These are phyloP conservation scores for Peronospora farinosa DNA, from an alignment of 352 stramenopile genomes.

Conservation along the genomic window DNA sequence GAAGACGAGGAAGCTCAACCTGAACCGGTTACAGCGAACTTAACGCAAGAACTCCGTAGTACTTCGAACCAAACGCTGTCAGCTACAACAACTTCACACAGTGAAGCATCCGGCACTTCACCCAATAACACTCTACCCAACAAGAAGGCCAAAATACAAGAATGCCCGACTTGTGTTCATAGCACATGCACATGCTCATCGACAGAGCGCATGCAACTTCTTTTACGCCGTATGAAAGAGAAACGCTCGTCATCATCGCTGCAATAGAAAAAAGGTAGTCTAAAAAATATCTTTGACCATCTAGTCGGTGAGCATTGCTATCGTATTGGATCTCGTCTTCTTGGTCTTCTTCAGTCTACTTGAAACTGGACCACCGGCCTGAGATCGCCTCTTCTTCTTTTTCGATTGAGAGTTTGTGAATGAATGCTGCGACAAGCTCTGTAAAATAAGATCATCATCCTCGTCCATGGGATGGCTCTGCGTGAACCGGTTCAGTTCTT, in stretches of 20 bases:
- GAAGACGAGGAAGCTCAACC: conserved; percentile 11
- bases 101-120: neutral
- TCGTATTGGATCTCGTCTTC: conserved; percentile 7
- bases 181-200: conserved; percentile 34
- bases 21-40: neutral
- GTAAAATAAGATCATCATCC: conserved; percentile 69
- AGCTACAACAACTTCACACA: neutral
- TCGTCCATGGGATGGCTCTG: conserved; percentile 38
- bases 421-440: conserved; percentile 67
- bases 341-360: conserved; percentile 11
- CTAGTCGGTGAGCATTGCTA: conserved; percentile 15
- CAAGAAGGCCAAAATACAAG: conserved; percentile 44
- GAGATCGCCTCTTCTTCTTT: conserved; percentile 27
- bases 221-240: conserved; percentile 36
- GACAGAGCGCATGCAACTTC: conserved; percentile 34
- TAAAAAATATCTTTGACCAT: conserved; percentile 19
- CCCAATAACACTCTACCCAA: conserved; percentile 21
- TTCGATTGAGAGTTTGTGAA: conserved; percentile 30
- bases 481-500: conserved; percentile 38
- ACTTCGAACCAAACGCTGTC: neutral
- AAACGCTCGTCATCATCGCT: conserved; percentile 30
- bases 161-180: conserved; percentile 29
- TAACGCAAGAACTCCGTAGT: neutral
- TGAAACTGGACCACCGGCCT: neutral
- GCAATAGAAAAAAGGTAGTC: conserved; percentile 14